Percentiles rank a stretch among this genome's conserved stretches.
These are phyloP conservation scores for Colletotrichum scovillei DNA, from an alignment of 2,329 filamentous ascomycete species.

Conservation along the genomic window DNA sequence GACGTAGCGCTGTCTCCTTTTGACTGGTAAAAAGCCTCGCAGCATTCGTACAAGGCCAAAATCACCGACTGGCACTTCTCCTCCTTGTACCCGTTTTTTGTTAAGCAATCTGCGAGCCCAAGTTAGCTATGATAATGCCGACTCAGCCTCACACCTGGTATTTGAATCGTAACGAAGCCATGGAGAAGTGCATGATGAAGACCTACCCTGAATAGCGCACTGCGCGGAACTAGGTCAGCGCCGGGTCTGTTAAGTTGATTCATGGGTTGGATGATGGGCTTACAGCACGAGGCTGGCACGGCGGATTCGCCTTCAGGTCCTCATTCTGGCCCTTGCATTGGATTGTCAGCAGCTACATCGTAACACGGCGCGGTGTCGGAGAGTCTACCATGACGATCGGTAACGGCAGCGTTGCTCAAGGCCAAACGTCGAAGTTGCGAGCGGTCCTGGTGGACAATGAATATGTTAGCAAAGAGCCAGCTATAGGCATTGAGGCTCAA, in stretches of 20 bases:
- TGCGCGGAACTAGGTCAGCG: slow-evolving; percentile 47
- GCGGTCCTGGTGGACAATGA: background rate
- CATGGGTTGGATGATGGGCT: slow-evolving; percentile 42
- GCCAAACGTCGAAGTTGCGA: background rate
- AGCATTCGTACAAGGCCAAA: slow-evolving; percentile 92
- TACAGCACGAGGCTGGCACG: slow-evolving; percentile 88
- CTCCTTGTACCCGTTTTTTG: slow-evolving; percentile 87
- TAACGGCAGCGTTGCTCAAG: background rate
- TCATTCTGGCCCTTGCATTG: slow-evolving; percentile 61
- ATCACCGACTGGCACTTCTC: slow-evolving; percentile 82
- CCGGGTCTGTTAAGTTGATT: slow-evolving; percentile 1
- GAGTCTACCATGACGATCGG: slow-evolving; percentile 2
- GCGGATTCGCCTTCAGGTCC: slow-evolving; percentile 79
- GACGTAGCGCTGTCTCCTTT: slow-evolving; percentile 82
- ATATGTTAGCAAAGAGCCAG: background rate
- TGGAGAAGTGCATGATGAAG: background rate
- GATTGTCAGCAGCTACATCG: background rate
- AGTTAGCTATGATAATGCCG: background rate
- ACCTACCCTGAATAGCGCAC: slow-evolving; percentile 90
- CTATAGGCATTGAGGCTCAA: background rate
- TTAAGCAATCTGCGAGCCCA: slow-evolving; percentile 77
- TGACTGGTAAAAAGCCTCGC: slow-evolving; percentile 85
- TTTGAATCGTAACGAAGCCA: background rate
- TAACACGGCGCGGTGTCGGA: background rate
- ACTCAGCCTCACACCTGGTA: background rate